Percentiles rank a stretch among this genome's conserved stretches.
Evolutionary conservation across 2,329 filamentous ascomycete species (phyloP).

Genomic region (Colletotrichum sp.): DNA sequence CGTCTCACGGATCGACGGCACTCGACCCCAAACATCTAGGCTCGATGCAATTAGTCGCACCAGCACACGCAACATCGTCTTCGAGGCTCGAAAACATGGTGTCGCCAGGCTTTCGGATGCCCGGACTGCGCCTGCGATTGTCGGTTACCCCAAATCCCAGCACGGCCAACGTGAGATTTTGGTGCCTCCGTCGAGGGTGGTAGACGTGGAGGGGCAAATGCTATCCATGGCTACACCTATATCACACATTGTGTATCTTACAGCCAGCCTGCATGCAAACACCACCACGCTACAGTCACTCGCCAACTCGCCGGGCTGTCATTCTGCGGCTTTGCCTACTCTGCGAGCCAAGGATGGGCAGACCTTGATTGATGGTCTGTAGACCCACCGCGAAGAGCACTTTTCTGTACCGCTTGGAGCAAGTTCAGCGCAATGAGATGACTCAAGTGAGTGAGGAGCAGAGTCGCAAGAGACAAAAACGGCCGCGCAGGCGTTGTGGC

Average conservation of each 20-base stretch:
- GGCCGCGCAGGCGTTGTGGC: conserved; percentile 16
- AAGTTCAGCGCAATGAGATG: neutral
- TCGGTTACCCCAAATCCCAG: neutral
- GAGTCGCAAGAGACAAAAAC: neutral
- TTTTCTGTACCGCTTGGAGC: neutral
- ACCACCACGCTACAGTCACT: neutral
- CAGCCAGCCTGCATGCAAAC: neutral
- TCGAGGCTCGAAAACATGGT: neutral
- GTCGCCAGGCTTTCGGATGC: neutral
- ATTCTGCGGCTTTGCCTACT: neutral
- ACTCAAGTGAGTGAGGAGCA: neutral
- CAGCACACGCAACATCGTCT: neutral
- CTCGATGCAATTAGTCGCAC: neutral
- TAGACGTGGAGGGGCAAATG: neutral
- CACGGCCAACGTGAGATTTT: conserved; percentile 20
- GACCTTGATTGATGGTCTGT: neutral
- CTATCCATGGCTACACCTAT: neutral
- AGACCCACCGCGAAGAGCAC: neutral
- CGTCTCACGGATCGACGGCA: neutral
- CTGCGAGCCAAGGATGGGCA: neutral
- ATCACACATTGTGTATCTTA: neutral
- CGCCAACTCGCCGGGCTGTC: neutral
- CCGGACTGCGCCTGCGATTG: neutral
- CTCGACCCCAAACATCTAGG: neutral
- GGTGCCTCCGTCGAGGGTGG: neutral